Base-by-base conservation (phyloP, 2,329 filamentous ascomycete species). In the Bretziella fagacearum region DNA sequence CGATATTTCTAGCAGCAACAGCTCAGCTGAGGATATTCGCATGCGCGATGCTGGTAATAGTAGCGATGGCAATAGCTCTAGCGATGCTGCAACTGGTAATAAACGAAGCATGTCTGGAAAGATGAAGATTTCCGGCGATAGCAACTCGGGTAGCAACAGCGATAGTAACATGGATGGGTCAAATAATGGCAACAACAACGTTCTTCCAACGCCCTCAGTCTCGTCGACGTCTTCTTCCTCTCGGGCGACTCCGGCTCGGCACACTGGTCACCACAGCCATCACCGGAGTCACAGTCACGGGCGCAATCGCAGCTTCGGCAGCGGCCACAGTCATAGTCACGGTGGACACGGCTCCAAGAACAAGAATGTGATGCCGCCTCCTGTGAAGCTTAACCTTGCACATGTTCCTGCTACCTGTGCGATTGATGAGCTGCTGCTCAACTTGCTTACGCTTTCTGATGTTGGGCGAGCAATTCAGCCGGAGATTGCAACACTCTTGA, bases 351-450 rank as follows among this genome's bases (percentile, higher is more conserved):
- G n/a, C 40, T 10, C 13, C 13, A 46, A 5, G 18, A 4, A 20
- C 13, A 40, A 6, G 36, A 20, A 23, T 7, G 26, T 25, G 10
- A 11, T 27, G 8, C n/a, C 6, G 32, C 22, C 20, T 20, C 33
- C 29, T 6, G 15, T 46, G 15, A 42, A 43, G 30, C 44, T 50
- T 5, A 42, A 42, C 7, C 29, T 50, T 29, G 29, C 35, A 13
- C 48, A 47, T 27, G 22, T 44, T 4, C 33, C 48, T 4, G 29
- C 48, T 8, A 50, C 48, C 2, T 50, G 48, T 35, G 30, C 27
- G 33, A 47, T 50, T 26, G 48, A 50, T 26, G 41, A 46, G n/a
- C 33, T 44, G 37, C 39, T 50, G 6, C 48, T 50, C 15, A 30
- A 45, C 10, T 23, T 50, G n/a, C 22, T 50, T 15, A 17, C 29